phyloP scores from a whole-genome alignment of 2,329 filamentous ascomycete species.

The Coccinonectria pachysandricola region DNA sequence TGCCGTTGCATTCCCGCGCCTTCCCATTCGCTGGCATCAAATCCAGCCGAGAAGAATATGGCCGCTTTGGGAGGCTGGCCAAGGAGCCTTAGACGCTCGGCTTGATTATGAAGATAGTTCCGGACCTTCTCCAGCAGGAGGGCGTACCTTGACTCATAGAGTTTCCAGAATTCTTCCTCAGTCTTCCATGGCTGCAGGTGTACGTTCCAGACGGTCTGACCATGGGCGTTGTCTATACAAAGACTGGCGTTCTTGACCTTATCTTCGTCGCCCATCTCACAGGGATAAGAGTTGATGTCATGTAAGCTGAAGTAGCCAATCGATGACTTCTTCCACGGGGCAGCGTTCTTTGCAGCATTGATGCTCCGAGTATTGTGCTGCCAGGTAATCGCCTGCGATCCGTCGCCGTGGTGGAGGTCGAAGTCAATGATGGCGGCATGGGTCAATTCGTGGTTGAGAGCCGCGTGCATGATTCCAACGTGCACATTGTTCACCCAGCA shows the following conservation, averaged over 20 bases:
- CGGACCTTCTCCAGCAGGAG: slow-evolving; percentile 73
- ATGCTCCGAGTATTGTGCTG: slow-evolving; percentile 65
- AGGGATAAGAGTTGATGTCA: slow-evolving; percentile 97
- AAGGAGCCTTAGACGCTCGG: slow-evolving; percentile 49
- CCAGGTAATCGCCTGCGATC: slow-evolving; percentile 93
- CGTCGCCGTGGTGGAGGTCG: slow-evolving; percentile 85
- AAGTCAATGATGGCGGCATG: slow-evolving; percentile 93
- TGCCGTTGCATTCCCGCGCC: slow-evolving; percentile 89
- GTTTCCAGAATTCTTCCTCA: slow-evolving; percentile 73
- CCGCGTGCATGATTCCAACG: slow-evolving; percentile 86
- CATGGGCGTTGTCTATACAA: slow-evolving; percentile 88
- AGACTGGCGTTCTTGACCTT: slow-evolving; percentile 91
- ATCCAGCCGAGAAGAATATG: slow-evolving; percentile 91
- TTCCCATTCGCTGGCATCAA: slow-evolving; percentile 95
- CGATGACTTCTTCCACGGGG: slow-evolving; percentile 68
- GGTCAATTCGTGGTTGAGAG: slow-evolving; percentile 73
- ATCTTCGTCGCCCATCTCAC: slow-evolving; percentile 83
- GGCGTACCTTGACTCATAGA: slow-evolving; percentile 73
- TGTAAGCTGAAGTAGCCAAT: slow-evolving; percentile 96
- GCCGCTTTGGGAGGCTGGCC: slow-evolving; percentile 64
- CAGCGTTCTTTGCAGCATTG: slow-evolving; percentile 56
- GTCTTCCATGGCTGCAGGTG: slow-evolving; percentile 83
- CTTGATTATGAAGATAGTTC: slow-evolving; percentile 63
- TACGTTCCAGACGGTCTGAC: slow-evolving; percentile 92
- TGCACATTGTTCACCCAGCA: slow-evolving; percentile 99